Percentiles rank a stretch among this genome's conserved stretches.
phyloP scores from a whole-genome alignment of 78 protist species.

The slime mould (Dictyostelium discoideum) region dicty_2.7 NC_007089.4:3864001-3864500 shows the following conservation, averaged over 20 bases:
- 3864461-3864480: conserved; percentile 18
- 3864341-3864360: neutral
- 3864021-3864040: conserved; percentile 17
- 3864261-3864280: neutral
- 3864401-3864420: neutral
- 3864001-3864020: neutral
- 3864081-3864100: conserved; percentile 43
- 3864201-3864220: conserved; percentile 35
- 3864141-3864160: neutral
- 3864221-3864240: conserved; percentile 11
- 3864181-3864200: conserved; percentile 5
- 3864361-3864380: conserved; percentile 10
- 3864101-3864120: neutral
- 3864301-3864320: neutral
- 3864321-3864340: neutral
- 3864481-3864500: neutral
- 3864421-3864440: neutral
- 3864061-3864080: conserved; percentile 47
- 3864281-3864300: neutral
- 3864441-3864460: neutral
- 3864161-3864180: neutral
- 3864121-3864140: conserved; percentile 2
- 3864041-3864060: conserved; percentile 45
- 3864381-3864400: conserved; percentile 37
- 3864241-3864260: neutral